Conservation (phyloP, 139 green algal genomes). For the Parachlorella kessleri region DNA sequence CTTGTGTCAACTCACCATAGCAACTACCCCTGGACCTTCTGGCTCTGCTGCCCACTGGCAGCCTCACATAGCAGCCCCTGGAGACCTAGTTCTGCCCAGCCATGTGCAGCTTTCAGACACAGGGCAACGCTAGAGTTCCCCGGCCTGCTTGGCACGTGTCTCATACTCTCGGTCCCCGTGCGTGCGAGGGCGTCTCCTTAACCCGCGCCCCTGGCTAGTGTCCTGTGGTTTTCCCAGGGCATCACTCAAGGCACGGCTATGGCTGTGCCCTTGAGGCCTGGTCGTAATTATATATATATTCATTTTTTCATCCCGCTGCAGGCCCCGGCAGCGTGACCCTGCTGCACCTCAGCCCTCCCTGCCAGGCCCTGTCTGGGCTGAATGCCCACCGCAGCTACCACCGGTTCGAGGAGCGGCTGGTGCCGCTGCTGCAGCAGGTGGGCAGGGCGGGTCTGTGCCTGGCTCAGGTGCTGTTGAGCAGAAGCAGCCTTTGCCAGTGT, state of each 20-base stretch:
- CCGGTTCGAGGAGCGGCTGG: not conserved
- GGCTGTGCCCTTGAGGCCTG: not conserved
- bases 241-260: not conserved
- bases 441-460: too few relatives aligned
- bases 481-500: too few relatives aligned
- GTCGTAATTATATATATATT: not conserved
- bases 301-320: not conserved
- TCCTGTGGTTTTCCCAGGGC: not conserved
- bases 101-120: too few relatives aligned
- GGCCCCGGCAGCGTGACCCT: not conserved
- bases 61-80: too few relatives aligned
- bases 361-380: not conserved
- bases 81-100: too few relatives aligned
- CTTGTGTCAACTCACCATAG: not conserved
- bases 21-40: too few relatives aligned
- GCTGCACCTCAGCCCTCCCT: conserved; percentile 1
- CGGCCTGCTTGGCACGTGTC: not conserved
- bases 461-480: too few relatives aligned
- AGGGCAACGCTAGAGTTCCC: not conserved
- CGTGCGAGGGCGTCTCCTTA: not conserved
- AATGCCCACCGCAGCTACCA: not conserved
- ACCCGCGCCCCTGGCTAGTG: not conserved
- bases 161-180: not conserved
- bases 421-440: conserved; percentile 4
- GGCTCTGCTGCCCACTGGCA: too few relatives aligned